Evolutionary conservation across 257 asterid genomes (phyloP).

Genomic region (Apocynum venetum): DNA sequence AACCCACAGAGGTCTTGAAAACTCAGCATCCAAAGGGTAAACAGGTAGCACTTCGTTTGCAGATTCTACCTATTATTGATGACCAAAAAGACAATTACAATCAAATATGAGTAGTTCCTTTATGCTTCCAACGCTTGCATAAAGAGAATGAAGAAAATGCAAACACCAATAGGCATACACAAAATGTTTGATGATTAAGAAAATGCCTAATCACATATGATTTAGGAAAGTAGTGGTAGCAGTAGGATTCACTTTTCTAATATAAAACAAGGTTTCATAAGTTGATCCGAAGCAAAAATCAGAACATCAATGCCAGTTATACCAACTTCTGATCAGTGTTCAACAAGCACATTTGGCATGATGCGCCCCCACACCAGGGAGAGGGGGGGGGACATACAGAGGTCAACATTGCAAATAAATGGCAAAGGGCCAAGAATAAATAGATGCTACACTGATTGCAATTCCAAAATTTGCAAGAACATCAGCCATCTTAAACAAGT

Average conservation of each 20-base stretch:
- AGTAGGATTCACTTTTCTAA: not conserved
- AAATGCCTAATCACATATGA: not conserved
- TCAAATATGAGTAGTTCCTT: not conserved
- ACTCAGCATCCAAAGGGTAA: conserved; percentile 73
- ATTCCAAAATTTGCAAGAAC: not conserved
- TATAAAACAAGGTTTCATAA: not conserved
- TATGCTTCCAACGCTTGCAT: not conserved
- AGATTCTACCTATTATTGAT: conserved; percentile 61
- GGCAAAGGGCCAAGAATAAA: not conserved
- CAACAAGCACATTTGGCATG: not conserved
- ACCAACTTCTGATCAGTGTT: not conserved
- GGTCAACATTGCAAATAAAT: not conserved
- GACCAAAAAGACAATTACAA: not conserved
- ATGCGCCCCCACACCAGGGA: too few relatives aligned
- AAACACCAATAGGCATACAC: not conserved
- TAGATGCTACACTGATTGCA: not conserved
- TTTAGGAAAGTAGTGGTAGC: not conserved
- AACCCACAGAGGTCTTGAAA: conserved; percentile 84
- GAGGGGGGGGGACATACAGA: not conserved
- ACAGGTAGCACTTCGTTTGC: conserved; percentile 69
- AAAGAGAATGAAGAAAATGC: not conserved
- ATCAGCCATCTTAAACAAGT: conserved; percentile 2
- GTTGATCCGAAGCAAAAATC: not conserved
- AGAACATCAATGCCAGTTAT: not conserved
- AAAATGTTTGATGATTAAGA: not conserved